Conservation (phyloP, 306 rosid genomes). For the Echinosophora koreensis region DNA sequence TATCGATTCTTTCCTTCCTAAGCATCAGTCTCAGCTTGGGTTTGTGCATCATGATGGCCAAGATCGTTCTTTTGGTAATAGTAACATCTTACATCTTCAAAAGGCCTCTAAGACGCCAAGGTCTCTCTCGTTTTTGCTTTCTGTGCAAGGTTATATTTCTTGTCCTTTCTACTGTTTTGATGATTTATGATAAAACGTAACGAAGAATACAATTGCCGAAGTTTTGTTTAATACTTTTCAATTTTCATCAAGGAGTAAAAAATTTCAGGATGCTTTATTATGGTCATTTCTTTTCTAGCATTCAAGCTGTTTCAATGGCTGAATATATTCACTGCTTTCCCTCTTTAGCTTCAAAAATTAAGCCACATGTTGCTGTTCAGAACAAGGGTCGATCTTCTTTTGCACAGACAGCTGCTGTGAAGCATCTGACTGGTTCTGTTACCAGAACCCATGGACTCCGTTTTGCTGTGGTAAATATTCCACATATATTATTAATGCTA, state of each 20-base stretch:
- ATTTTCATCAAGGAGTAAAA: conserved; percentile 21
- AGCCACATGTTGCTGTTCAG: conserved; percentile 38
- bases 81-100: conserved; percentile 38
- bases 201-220: background rate
- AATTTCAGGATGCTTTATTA: conserved; percentile 23
- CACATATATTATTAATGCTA: conserved; percentile 14
- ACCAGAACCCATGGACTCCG: conserved; percentile 78
- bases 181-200: conserved; percentile 13
- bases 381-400: conserved; percentile 58
- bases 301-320: conserved; percentile 35
- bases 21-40: conserved; percentile 42
- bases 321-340: conserved; percentile 35
- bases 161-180: conserved; percentile 15
- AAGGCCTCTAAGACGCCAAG: conserved; percentile 22
- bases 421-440: conserved; percentile 85
- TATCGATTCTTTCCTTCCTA: conserved; percentile 49
- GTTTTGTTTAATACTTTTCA: conserved; percentile 4
- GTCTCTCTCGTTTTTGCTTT: conserved; percentile 42
- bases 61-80: conserved; percentile 4
- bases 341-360: conserved; percentile 38
- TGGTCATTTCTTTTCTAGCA: conserved; percentile 13
- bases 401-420: conserved; percentile 71
- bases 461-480: conserved; percentile 75
- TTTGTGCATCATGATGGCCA: conserved; percentile 32
- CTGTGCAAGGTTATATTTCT: conserved; percentile 45